Conservation (phyloP, 345 rosid genomes). For the Dimocarpus longan region DNA sequence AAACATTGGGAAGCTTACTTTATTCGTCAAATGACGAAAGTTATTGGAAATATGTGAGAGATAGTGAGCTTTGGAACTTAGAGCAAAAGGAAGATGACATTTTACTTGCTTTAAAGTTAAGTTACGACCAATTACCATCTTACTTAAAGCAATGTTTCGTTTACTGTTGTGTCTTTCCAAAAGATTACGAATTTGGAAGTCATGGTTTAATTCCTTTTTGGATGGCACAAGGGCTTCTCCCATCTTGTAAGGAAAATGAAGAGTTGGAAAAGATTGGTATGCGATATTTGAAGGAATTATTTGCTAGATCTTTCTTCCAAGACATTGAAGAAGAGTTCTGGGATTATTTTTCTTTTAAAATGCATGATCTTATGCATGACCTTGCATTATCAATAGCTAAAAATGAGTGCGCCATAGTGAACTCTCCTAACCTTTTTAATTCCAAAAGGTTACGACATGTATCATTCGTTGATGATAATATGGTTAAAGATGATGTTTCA, state of each 20-base stretch:
- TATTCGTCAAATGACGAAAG: not conserved
- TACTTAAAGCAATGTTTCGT: conserved; percentile 16
- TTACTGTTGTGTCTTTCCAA: conserved; percentile 20
- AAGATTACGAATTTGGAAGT: not conserved
- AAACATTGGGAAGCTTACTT: conserved; percentile 7
- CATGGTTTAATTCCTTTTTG: conserved; percentile 3
- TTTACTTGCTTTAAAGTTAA: conserved; percentile 11
- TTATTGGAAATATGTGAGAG: conserved; percentile 18
- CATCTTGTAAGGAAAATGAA: not conserved
- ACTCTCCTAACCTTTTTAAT: rapidly evolving
- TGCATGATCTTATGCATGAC: conserved; percentile 34
- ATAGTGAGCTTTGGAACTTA: conserved; percentile 34
- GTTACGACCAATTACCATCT: conserved; percentile 16
- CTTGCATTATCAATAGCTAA: conserved; percentile 14
- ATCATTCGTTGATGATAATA: not conserved
- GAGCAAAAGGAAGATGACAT: not conserved
- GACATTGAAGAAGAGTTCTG: rapidly evolving
- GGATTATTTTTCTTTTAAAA: not conserved
- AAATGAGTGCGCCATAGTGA: not conserved
- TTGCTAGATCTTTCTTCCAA: conserved; percentile 26
- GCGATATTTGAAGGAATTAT: conserved; percentile 14
- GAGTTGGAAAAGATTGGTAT: conserved; percentile 10
- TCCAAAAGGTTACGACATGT: not conserved
- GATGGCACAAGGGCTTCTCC: conserved; percentile 22
- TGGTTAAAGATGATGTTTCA: not conserved